A percentile compares a stretch with the other conserved stretches of the same genome.
Evolutionary conservation across 169 alveolate genomes (phyloP).

Genomic region (Cryptosporidium muris): DNA sequence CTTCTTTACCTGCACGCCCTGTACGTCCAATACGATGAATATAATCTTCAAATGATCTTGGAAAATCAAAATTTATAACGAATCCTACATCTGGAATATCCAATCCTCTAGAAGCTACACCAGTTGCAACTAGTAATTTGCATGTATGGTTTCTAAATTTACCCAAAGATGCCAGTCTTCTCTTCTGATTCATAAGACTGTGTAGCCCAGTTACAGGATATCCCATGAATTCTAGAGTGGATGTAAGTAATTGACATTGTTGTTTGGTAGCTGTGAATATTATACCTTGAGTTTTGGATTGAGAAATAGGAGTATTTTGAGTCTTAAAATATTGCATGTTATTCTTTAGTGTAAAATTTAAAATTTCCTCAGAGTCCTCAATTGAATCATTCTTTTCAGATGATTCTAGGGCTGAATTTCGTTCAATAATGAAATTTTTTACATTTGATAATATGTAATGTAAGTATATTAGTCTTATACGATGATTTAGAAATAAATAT

Average conservation of each 20-base stretch:
- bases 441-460: conserved; percentile 30
- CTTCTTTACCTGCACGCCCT: conserved; percentile 96
- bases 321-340: neutral
- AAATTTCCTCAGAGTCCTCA: conserved; percentile 38
- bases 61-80: conserved; percentile 95
- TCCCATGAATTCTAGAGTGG: conserved; percentile 89
- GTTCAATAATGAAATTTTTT: conserved; percentile 31
- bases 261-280: conserved; percentile 93
- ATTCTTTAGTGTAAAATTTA: neutral
- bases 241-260: conserved; percentile 87
- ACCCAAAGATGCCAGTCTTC: conserved; percentile 91
- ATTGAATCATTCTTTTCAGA: conserved; percentile 31
- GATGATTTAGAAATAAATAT: conserved; percentile 51
- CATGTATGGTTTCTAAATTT: conserved; percentile 92
- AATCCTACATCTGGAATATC: conserved; percentile 95
- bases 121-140: conserved; percentile 92
- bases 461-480: conserved; percentile 46
- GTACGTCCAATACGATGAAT: conserved; percentile 98
- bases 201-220: conserved; percentile 93
- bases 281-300: conserved; percentile 81
- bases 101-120: conserved; percentile 97
- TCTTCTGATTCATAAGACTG: conserved; percentile 92
- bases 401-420: conserved; percentile 16
- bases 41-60: conserved; percentile 89
- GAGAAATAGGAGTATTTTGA: neutral